phyloP scores from a whole-genome alignment of 2,329 filamentous ascomycete genomes.

The Cladosporium phlei region DNA sequence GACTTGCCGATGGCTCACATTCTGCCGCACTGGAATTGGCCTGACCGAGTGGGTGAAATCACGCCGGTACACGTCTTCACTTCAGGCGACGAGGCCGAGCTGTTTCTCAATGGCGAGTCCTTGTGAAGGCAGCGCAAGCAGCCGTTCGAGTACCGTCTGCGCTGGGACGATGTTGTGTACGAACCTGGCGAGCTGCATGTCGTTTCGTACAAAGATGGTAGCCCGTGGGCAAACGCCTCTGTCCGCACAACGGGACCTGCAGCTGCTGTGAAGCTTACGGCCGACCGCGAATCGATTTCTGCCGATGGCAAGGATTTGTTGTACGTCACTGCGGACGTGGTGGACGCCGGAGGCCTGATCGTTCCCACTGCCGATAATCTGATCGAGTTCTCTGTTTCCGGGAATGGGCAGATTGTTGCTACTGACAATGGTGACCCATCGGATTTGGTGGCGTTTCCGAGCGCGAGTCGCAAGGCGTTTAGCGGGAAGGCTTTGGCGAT shows the following conservation, averaged over 20 bases:
- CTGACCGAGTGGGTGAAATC: slow-evolving; percentile 41
- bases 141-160: slow-evolving; percentile 45
- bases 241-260: slow-evolving; percentile 42
- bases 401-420: slow-evolving; percentile 44
- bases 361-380: slow-evolving; percentile 42
- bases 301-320: slow-evolving; percentile 47
- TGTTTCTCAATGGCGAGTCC: slow-evolving; percentile 51
- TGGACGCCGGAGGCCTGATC: slow-evolving; percentile 41
- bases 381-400: slow-evolving; percentile 41
- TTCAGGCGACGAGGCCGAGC: slow-evolving; percentile 49
- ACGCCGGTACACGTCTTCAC: slow-evolving; percentile 55
- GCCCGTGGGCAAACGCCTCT: slow-evolving; percentile 43
- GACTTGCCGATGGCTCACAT: slow-evolving; percentile 48
- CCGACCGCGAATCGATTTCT: slow-evolving; percentile 33
- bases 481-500: slow-evolving; percentile 10
- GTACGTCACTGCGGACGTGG: slow-evolving; percentile 44
- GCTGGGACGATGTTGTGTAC: slow-evolving; percentile 51
- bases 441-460: slow-evolving; percentile 42
- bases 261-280: slow-evolving; percentile 35
- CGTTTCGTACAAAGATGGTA: slow-evolving; percentile 46
- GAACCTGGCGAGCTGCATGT: slow-evolving; percentile 46
- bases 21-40: slow-evolving; percentile 55
- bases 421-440: slow-evolving; percentile 51
- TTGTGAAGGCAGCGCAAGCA: slow-evolving; percentile 39
- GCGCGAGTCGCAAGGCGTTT: slow-evolving; percentile 11